Base-by-base conservation (phyloP, 1,284 basidiomycete genomes). In the Melampsora larici-populina region DNA sequence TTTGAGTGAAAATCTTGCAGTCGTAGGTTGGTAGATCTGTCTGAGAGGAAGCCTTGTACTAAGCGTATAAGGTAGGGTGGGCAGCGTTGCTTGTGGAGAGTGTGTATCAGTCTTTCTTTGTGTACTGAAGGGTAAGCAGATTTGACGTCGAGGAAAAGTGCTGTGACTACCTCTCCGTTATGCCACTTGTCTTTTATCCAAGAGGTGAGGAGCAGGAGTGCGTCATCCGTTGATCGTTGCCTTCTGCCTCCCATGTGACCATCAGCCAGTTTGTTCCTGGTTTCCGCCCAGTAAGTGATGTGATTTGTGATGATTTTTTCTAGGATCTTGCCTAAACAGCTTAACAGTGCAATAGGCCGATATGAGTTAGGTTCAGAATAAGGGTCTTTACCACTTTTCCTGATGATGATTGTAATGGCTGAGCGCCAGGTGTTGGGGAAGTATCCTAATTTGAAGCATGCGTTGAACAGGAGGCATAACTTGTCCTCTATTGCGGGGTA, bases 261-360 rank as follows among this genome's bases (percentile, higher is more conserved):
- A 4, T 21, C 24, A n/a, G 40, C 24, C 4, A 70, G 7, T 17
- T 18, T 24, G 9, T 31, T 51, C 43, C 40, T 31, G 29, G 18
- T 17, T 6, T 70, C 43, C 1, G 48, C 40, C 40, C 48, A 70
- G 9, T 4, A 29, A 18, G 40, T 49, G 11, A 70, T 46, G 4
- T 26, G 26, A 2, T 13, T 31, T 1, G 40, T 51, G 24, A 70
- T 48, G 1, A 70, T 18, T 24, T 24, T 29, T 29, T 70, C 40
- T 21, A 55, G 31, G 7, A 68, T 24, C 33, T 68, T 68, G 18
- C 66, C 66, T 21, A 68, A 6, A 11, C 33, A 40, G 65, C 65
- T n/a, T 0, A 67, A 18, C 9, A 67, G 17, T 7, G 65, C 65
- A 21, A 67, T 67, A 5, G 65, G 65, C 15, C 65, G 11, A 31